Evolutionary conservation across 1,284 basidiomycete species (phyloP), one percentile per base, ranked within the genome.

Genomic region (Stygiomarasmius scandens): DNA sequence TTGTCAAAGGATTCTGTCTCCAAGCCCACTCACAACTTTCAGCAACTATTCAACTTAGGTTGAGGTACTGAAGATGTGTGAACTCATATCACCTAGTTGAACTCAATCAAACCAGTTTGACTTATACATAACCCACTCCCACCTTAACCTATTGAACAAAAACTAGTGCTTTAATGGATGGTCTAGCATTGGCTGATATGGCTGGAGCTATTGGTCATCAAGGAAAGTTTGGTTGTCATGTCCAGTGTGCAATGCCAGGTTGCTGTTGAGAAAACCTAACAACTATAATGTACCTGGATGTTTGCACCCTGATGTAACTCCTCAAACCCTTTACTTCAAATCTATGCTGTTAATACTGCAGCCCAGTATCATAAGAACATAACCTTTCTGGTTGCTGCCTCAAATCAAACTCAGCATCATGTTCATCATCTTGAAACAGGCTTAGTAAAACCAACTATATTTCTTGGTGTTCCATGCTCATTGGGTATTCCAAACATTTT

Each of bases 141-240:
- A n/a, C n/a, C n/a, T n/a, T n/a, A n/a, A n/a, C n/a, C n/a, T n/a
- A n/a, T n/a, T n/a, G n/a, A n/a, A n/a, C n/a, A n/a, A n/a, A n/a
- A n/a, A n/a, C n/a, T n/a, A n/a, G n/a, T n/a, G n/a, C n/a, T n/a
- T n/a, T n/a, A n/a, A n/a, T 75, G 2, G 74, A 77, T 60, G 64
- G 65, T 2, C 67, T 68, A 12, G 75, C 62, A 0, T 67, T 75
- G 63, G 63, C 65, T 0, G 27, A 60, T 41, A 9, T 76, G 0
- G 67, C 64, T 61, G 72, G 74, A 0, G 55, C 64, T 11, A 69
- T 71, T 41, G 75, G 75, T 0, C 73, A 77, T 55, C 55, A 60
- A 10, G 74, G 73, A 1, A 62, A 56, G 20, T 36, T 57, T n/a
- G 66, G 65, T 1, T 77, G 75, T 59, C 63, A 68, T 0, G 34